Percentiles rank a stretch among this genome's conserved stretches.
Evolutionary conservation across 75 land plant genomes (phyloP).

Genomic region (Pinus albicaulis): DNA sequence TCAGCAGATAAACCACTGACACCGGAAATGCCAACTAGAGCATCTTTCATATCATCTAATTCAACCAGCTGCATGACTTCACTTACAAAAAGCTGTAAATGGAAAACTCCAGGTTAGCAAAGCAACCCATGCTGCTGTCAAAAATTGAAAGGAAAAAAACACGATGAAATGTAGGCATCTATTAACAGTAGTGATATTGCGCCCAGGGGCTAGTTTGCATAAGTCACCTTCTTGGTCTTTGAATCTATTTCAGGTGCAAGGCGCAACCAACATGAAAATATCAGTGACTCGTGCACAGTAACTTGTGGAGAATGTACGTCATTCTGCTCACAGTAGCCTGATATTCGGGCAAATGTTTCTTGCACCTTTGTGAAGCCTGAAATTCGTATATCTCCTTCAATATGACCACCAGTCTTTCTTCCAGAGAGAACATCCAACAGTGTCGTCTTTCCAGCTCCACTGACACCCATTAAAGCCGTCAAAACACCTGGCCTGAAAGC

Average conservation of each 20-base stretch:
- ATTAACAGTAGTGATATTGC: neutral
- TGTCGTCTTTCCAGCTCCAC: conserved; percentile 96
- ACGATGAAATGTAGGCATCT: neutral
- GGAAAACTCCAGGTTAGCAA: neutral
- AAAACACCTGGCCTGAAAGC: conserved; percentile 82
- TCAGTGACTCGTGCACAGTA: conserved; percentile 59
- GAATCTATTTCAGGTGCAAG: conserved; percentile 19
- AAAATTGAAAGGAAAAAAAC: neutral
- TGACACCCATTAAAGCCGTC: conserved; percentile 85
- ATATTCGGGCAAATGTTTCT: conserved; percentile 80
- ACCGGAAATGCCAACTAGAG: conserved; percentile 33
- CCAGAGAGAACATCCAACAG: conserved; percentile 92
- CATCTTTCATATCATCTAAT: conserved; percentile 17
- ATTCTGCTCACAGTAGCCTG: conserved; percentile 84
- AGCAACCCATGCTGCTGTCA: neutral
- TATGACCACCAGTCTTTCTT: conserved; percentile 83
- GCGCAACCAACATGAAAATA: conserved; percentile 34
- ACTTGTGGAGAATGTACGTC: conserved; percentile 87
- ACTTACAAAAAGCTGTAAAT: conserved; percentile 22
- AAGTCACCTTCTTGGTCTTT: conserved; percentile 11
- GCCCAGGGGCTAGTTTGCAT: neutral
- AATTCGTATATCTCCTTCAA: conserved; percentile 81
- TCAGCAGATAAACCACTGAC: conserved; percentile 28
- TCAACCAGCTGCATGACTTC: conserved; percentile 38
- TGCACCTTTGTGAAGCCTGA: conserved; percentile 80